Conservation (phyloP, 2,329 filamentous ascomycete genomes). For the Coniosporium tulheliwenetii region DNA sequence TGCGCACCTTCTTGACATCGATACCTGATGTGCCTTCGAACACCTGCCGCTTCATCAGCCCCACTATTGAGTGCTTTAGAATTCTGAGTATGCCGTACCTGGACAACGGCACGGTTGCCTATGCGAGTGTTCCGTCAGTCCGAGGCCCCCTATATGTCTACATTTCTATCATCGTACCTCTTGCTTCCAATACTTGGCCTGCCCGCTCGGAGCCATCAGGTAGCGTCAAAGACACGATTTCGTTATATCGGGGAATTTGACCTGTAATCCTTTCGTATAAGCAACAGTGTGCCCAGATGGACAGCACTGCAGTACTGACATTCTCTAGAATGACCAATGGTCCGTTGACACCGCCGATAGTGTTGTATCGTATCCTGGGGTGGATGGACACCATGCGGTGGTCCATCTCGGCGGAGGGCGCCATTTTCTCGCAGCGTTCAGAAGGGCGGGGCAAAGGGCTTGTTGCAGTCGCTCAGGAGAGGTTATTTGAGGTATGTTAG, state of each 20-base stretch:
- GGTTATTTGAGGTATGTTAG: no score
- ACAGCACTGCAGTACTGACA: conserved; percentile 37
- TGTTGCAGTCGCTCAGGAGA: no score
- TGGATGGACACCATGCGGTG: conserved; percentile 42
- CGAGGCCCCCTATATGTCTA: conserved; percentile 2
- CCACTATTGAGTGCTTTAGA: not conserved
- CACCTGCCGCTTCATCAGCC: conserved; percentile 40
- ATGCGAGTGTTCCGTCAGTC: conserved; percentile 1
- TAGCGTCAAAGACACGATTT: conserved; percentile 91
- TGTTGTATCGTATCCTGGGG: conserved; percentile 85
- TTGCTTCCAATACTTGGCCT: conserved; percentile 91
- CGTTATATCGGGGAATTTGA: conserved; percentile 98
- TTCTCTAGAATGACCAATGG: conserved; percentile 96
- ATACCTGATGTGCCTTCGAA: conserved; percentile 96
- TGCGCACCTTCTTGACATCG: conserved; percentile 79
- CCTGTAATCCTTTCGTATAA: conserved; percentile 32
- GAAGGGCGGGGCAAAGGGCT: no score
- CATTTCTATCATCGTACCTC: conserved; percentile 46
- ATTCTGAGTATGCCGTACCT: conserved; percentile 40
- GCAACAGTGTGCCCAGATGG: no score
- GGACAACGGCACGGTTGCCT: conserved; percentile 90
- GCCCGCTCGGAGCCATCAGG: conserved; percentile 88
- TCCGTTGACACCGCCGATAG: conserved; percentile 93
- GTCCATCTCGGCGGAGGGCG: conserved; percentile 16
- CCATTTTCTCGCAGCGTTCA: no score